These are phyloP conservation scores for Clitopilus passeckerianus DNA, from an alignment of 768 basidiomycete species.

Conservation along the genomic window DNA sequence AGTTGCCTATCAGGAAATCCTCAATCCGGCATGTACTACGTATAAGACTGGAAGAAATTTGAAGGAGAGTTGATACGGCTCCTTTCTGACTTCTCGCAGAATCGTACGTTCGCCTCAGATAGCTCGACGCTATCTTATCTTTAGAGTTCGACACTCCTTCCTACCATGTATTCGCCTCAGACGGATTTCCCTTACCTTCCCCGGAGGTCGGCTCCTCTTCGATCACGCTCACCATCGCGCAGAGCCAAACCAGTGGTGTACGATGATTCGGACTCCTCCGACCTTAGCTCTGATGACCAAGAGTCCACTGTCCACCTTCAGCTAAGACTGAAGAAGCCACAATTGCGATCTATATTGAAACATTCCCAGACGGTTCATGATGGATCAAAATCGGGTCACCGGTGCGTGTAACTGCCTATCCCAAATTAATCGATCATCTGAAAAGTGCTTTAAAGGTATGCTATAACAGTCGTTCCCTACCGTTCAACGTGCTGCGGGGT, in stretches of 20 bases:
- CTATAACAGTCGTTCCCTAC: conserved; percentile 11
- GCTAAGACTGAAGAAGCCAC: background rate
- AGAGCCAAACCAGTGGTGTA: background rate
- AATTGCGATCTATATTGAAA: background rate
- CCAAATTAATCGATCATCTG: background rate
- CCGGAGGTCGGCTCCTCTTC: background rate
- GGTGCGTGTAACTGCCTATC: background rate
- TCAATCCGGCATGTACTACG: background rate
- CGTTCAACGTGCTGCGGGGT: conserved; percentile 8
- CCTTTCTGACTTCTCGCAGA: background rate
- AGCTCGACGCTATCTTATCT: background rate
- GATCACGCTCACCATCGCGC: background rate
- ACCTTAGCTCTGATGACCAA: background rate
- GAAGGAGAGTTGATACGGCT: background rate
- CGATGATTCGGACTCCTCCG: background rate
- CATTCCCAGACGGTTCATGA: background rate
- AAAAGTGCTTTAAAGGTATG: background rate
- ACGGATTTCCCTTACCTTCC: background rate
- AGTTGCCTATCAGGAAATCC: background rate
- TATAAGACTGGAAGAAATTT: background rate
- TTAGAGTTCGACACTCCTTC: background rate
- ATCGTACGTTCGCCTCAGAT: background rate
- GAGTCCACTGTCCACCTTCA: background rate
- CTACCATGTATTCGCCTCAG: background rate
- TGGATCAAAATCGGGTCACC: background rate